phyloP scores from a whole-genome alignment of 73 alveolate species.

The Tetrahymena elliotti region DNA sequence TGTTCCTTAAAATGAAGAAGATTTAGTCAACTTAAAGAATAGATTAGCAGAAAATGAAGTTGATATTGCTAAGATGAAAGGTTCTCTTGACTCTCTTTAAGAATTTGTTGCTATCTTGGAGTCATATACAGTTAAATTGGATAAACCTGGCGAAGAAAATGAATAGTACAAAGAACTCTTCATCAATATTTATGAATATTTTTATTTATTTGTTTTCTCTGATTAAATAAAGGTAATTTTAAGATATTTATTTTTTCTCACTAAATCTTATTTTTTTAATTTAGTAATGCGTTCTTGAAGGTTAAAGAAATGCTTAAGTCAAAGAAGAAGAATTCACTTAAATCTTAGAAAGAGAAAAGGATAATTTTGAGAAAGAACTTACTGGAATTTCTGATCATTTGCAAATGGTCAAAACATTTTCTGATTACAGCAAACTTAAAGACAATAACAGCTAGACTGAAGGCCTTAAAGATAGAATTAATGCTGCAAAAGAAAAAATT shows the following conservation, averaged over 20 bases:
- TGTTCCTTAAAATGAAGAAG: slow-evolving; percentile 30
- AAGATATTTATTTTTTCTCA: background rate
- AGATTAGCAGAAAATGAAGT: slow-evolving; percentile 35
- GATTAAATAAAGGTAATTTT: background rate
- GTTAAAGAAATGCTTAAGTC: slow-evolving; percentile 50
- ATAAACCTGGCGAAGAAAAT: slow-evolving; percentile 14
- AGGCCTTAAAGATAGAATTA: slow-evolving; percentile 51
- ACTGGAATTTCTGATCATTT: slow-evolving; percentile 34
- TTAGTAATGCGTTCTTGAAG: slow-evolving; percentile 53
- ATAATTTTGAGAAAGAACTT: slow-evolving; percentile 49
- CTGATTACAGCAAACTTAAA: slow-evolving; percentile 45
- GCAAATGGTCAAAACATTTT: slow-evolving; percentile 62
- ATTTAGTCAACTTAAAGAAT: slow-evolving; percentile 32
- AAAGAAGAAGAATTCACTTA: slow-evolving; percentile 66
- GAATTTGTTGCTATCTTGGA: background rate
- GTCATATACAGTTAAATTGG: background rate
- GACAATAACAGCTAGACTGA: slow-evolving; percentile 49
- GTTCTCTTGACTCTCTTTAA: background rate
- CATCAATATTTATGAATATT: background rate
- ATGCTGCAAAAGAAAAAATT: slow-evolving; percentile 51
- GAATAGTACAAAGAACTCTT: background rate
- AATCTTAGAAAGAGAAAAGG: slow-evolving; percentile 70
- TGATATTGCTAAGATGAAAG: slow-evolving; percentile 22
- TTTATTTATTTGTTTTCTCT: background rate
- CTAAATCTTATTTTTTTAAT: background rate